Base-by-base conservation (phyloP, 1,284 basidiomycete species). In the Pseudozyma tsukubaensis region DNA sequence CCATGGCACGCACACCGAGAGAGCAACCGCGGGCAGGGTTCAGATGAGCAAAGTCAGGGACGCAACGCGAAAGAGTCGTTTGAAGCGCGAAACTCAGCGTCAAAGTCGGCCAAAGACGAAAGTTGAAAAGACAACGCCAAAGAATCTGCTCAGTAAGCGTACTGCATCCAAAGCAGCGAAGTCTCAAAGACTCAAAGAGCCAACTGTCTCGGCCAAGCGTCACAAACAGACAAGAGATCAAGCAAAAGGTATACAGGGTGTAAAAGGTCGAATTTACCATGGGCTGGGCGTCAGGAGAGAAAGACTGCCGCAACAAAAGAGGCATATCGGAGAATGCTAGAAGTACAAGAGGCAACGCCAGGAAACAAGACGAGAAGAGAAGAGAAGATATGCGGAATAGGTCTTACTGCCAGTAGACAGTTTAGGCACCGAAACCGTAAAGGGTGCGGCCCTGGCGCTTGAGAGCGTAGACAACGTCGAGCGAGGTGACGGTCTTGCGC, bases 391-490 rank as follows among this genome's bases (percentile, higher is more conserved):
- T n/a, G n/a, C n/a, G 49, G 45, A 45, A 50, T 50, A 50, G 35
- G 49, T 36, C 37, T 49, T 19, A 40, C 32, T 24, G 54, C 44
- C n/a, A n/a, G 18, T 35, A 4, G 36, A 44, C 60, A 40, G 44
- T 66, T 80, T 82, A 82, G 53, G 79, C 79, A 64, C 81, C 81
- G 73, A 82, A 82, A 77, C 81, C 94, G 86, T 95, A 95, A 56
- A 96, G 89, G 64, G 92, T 94, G 84, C 94, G 90, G 61, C 84
- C 85, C 77, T 85, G 83, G 76, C 94, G 90, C 89, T 96, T 96
- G 82, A 97, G 90, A 42, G 94, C 94, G 86, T 97, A 96, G 76
- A 96, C 94, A 72, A 93, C 92, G 82, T 93, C 92, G 76, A 94
- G 92, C 11, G 94, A 92, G 54, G 92, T 94, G 74, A 94, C 92